Base-by-base conservation (phyloP, 1,139 yeast genomes). In the Arxiozyma telluris region DNA sequence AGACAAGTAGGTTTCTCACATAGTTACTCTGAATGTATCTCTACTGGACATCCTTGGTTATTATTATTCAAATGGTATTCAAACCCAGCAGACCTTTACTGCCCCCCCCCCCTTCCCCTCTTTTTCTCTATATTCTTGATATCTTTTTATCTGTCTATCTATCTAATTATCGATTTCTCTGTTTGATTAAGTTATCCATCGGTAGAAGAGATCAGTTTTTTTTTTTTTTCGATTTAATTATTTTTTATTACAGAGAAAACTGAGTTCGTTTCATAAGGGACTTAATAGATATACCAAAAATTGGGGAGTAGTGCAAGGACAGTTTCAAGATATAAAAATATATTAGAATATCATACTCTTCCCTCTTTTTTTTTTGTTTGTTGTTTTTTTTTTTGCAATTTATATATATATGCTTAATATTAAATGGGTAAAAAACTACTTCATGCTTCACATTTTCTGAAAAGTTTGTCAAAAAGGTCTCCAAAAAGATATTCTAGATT, bases 381-480 rank as follows among this genome's bases (percentile, higher is more conserved):
- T 12, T 34, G 4, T 34, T 15, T 34, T 34, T 30, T 30, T 30
- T 30, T 30, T 30, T 30, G 3, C 34, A 30, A 30, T 30, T 9
- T 9, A n/a, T n/a, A 3, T 34, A 34, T 34, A 15, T 34, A 12
- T 34, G 12, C 17, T 34, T 34, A 34, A 12, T 15, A 12, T 34
- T 34, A 34, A 34, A 34, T 34, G 39, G 39, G 39, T 12, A 34
- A 34, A 15, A 34, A 34, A 18, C 27, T 52, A 17, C 41, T 49
- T 9, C 58, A 52, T 55, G 60, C 59, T n/a, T 50, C 52, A 44
- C 58, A 52, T 45, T 53, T 57, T 47, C 34, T n/a, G 4, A 54
- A 50, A 25, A 46, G 58, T 25, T 46, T 56, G 39, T 52, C 53
- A 30, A 54, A 53, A 48, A 41, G 56, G 9, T 52, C 59, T 20